Percentiles rank a stretch among this genome's conserved stretches.
phyloP scores from a whole-genome alignment of 176 grass and related monocot genomes.

The Microstegium vimineum region DNA sequence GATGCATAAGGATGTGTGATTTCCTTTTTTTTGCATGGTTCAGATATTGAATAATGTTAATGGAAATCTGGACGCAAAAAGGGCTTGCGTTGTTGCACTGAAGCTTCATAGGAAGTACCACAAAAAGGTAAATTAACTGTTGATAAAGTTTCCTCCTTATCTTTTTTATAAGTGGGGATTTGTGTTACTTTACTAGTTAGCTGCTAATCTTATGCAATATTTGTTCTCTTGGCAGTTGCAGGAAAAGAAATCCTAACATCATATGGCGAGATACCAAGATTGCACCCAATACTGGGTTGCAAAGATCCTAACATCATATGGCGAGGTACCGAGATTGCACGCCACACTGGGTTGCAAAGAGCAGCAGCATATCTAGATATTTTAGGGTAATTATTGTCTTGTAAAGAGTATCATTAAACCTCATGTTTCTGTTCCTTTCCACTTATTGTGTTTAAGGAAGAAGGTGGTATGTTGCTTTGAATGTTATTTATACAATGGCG shows the following conservation, averaged over 20 bases:
- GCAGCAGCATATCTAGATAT: not conserved
- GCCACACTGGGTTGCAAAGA: not conserved
- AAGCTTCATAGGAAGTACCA: slow-evolving; percentile 94
- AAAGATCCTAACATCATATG: not conserved
- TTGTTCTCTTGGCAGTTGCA: slow-evolving; percentile 27
- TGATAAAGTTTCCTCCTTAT: not conserved
- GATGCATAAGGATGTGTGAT: not conserved
- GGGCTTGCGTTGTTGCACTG: slow-evolving; percentile 66
- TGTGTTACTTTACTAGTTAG: not conserved
- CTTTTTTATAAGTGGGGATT: not conserved
- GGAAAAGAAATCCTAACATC: slow-evolving; percentile 39
- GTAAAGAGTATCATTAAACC: not conserved
- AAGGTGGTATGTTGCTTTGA: not conserved
- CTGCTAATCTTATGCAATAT: not conserved
- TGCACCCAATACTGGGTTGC: not conserved
- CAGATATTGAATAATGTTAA: slow-evolving; percentile 84
- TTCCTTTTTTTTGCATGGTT: slow-evolving; percentile 8
- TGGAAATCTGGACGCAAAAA: slow-evolving; percentile 88
- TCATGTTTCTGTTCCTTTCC: slow-evolving; percentile 9
- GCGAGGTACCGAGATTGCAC: not conserved
- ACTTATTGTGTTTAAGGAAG: not conserved
- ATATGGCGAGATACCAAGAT: not conserved
- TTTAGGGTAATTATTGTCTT: not conserved
- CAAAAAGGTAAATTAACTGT: slow-evolving; percentile 53
- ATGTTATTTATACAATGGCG: no score